Conservation (phyloP, 2,329 filamentous ascomycete species). For the Aspergillus ochraceoroseus region DNA sequence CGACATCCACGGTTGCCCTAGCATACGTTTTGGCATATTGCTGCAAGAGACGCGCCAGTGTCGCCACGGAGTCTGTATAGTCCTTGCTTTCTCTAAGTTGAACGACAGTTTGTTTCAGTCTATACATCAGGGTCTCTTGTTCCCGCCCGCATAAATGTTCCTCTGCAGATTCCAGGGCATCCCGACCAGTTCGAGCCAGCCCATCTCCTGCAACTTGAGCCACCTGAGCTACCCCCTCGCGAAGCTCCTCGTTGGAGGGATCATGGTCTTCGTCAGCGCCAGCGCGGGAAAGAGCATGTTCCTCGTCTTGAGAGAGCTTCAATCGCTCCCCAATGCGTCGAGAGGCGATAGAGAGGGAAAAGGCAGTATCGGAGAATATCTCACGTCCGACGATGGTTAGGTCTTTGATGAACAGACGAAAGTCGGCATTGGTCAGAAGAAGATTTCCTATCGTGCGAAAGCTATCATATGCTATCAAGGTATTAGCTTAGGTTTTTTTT, state of each 20-base stretch:
- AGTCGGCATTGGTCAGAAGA: constrained; percentile 85
- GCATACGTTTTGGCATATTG: constrained; percentile 76
- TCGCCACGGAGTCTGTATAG: constrained; percentile 82
- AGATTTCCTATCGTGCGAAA: constrained; percentile 76
- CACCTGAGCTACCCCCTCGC: constrained; percentile 53
- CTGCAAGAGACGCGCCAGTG: constrained; percentile 67
- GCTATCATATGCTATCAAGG: constrained; percentile 64
- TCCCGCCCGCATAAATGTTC: constrained; percentile 70
- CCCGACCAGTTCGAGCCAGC: constrained; percentile 42
- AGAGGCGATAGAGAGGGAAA: constrained; percentile 70
- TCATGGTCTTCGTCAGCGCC: constrained; percentile 46
- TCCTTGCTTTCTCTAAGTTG: constrained; percentile 71
- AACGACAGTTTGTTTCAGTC: constrained; percentile 69
- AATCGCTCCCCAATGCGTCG: constrained; percentile 68
- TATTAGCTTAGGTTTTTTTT: constrained; percentile 8
- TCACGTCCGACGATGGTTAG: constrained; percentile 72
- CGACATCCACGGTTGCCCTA: constrained; percentile 62
- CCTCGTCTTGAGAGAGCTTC: constrained; percentile 61
- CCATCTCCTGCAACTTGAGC: constrained; percentile 39
- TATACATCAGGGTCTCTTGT: constrained; percentile 64
- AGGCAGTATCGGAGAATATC: constrained; percentile 80
- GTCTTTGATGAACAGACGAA: constrained; percentile 79
- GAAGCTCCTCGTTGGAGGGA: constrained; percentile 59
- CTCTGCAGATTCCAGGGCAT: constrained; percentile 64
- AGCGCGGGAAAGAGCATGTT: constrained; percentile 48